Evolutionary conservation across 1,284 basidiomycete genomes (phyloP), one percentile per base, ranked within the genome.

Genomic region (Trichosporon inkin): DNA sequence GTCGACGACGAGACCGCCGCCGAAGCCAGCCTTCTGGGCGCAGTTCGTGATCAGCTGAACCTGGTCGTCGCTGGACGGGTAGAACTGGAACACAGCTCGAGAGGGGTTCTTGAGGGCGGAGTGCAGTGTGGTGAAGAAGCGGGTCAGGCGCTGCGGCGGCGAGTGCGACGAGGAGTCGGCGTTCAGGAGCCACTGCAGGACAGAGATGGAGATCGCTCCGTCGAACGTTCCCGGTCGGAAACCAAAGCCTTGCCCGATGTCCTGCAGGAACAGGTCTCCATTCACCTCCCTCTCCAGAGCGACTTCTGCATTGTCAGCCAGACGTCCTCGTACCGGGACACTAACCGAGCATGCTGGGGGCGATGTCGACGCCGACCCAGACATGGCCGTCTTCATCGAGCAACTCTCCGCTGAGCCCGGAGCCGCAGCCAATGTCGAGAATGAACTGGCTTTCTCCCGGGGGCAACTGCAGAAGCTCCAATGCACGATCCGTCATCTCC

Each of bases 111-210:
- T 86, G 10, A 99, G 85, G 3, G 88, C 85, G 1, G 93, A 92
- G 79, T 98, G 92, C 24, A 99, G 85, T 10, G 95, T 96, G 34
- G 92, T 94, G 82, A 99, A 99, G 82, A 99, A 99, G 37, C 90
- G 86, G 24, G 85, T 85, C 35, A 99, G 84, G 44, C 96, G 89
- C 70, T 92, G 89, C 0, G 93, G 89, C 0, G 96, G 96, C 2
- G 93, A 95, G 60, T 92, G 90, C 64, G 91, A 86, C 3, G 90
- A 88, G 28, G 92, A 89, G 77, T 99, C 96, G 39, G 96, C 95
- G 76, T 99, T 99, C 63, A 98, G 84, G 0, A 99, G 84, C 96
- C 96, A 99, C 80, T 99, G 96, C 2, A 99, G 83, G 22, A 98
- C 96, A 19, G 96, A 99, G 73, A 99, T 91, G 72, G 93, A 96